Evolutionary conservation across 2,329 filamentous ascomycete genomes (phyloP), one percentile per base, ranked within the genome.

Genomic region (Truncatella angustata): DNA sequence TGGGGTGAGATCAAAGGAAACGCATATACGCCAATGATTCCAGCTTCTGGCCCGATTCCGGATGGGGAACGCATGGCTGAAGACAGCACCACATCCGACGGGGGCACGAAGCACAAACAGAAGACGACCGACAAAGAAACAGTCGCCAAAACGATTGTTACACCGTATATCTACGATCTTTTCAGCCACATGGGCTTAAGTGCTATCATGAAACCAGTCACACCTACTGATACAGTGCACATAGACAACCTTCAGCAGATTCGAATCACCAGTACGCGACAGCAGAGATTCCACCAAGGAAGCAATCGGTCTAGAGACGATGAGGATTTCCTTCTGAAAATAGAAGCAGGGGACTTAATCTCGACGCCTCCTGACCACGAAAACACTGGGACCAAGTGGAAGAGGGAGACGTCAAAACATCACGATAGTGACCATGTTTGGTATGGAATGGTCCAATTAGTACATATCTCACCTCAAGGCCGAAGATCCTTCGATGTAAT

Each of bases 361-460:
- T 78, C 75, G 0, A 81, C 73, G 0, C 57, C 59, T 0, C 71
- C 72, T 3, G 75, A 81, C 54, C 62, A 63, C 0, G 65, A 74
- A 0, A 77, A 78, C 1, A 72, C 75, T 0, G 67, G 71, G 2
- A 81, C 82, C 0, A 58, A 69, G 2, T 91, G 87, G 88, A 77
- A 75, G 43, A 71, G 74, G 0, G 73, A 77, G 16, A 61, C 68
- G 0, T 70, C 75, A 1, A 66, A 72, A 16, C 72, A 73, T 39
- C 71, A 72, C 35, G 56, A 62, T 2, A 68, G 76, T 10, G 71
- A 78, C 16, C 66, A 77, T n/a, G 70, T 80, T 1, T 92, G 88
- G 87, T 86, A 87, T 61, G 87, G 82, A 0, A 82, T 87, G 24
- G 84, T 94, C 0, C 86, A 90, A 52, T 69, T 68, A 2, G 69